Evolutionary conservation across 768 basidiomycete genomes (phyloP).

Genomic region (Podaxis pistillaris): DNA sequence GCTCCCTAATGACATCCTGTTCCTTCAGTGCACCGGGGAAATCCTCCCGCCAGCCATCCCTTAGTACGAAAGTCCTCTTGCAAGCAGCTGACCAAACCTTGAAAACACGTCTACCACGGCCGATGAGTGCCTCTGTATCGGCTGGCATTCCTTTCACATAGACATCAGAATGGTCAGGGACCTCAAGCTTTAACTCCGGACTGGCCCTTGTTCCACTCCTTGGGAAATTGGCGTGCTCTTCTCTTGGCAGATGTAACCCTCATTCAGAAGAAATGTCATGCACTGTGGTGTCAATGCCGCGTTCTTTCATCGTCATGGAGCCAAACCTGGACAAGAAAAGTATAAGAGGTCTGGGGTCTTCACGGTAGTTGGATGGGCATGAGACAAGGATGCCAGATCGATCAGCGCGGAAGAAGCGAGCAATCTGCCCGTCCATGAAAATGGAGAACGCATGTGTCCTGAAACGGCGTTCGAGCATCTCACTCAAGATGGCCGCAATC

Average conservation of each 20-base stretch:
- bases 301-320: conserved; percentile 10
- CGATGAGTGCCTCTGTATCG: conserved; percentile 20
- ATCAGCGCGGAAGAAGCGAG: conserved; percentile 31
- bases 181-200: too few relatives aligned
- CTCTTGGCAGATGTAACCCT: conserved; percentile 9
- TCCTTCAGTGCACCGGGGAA: conserved; percentile 19
- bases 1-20: conserved; percentile 17
- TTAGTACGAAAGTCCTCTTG: conserved; percentile 22
- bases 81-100: conserved; percentile 16
- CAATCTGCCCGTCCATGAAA: conserved; percentile 22
- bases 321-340: conserved; percentile 29
- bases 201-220: too few relatives aligned
- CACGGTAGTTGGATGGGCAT: conserved; percentile 22
- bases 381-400: conserved; percentile 31
- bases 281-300: conserved; percentile 29
- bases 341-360: conserved; percentile 22
- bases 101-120: conserved; percentile 24
- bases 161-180: not conserved
- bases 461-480: conserved; percentile 24
- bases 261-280: conserved; percentile 2
- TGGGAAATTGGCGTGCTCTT: conserved; percentile 6
- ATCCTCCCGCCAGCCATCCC: conserved; percentile 29
- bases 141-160: not conserved
- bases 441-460: conserved; percentile 27
- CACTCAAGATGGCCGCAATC: conserved; percentile 21